Evolutionary conservation across 192 early-diverging fungal species (phyloP).

Genomic region (Nowakowskiella sp.): DNA sequence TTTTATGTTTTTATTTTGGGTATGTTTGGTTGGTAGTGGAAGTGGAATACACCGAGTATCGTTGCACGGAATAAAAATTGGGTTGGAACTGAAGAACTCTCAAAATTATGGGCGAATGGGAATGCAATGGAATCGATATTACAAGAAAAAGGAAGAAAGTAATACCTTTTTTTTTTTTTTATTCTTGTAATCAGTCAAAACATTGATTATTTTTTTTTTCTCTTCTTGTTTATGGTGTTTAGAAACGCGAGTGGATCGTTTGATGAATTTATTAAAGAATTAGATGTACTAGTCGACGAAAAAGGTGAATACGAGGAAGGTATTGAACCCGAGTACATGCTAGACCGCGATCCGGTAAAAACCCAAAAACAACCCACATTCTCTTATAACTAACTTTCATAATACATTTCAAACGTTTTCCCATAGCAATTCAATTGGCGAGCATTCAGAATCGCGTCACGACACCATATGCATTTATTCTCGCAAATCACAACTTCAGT

Average conservation of each 20-base stretch:
- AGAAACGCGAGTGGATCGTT: constrained; percentile 9
- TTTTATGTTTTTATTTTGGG: constrained; percentile 12
- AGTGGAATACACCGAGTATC: too few species aligned
- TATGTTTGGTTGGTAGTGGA: too few species aligned
- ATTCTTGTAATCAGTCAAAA: background rate
- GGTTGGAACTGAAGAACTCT: constrained; percentile 33
- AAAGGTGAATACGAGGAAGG: constrained; percentile 24
- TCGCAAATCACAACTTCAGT: too few species aligned
- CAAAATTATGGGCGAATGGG: constrained; percentile 20
- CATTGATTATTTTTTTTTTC: constrained; percentile 7
- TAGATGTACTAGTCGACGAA: constrained; percentile 33
- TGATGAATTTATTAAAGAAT: constrained; percentile 24
- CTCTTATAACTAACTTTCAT: background rate
- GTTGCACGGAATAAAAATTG: too few species aligned
- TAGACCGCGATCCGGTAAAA: background rate
- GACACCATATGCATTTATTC: constrained; percentile 39
- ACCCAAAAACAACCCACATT: background rate
- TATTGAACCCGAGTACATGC: background rate
- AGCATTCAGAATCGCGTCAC: constrained; percentile 33
- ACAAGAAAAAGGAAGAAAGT: constrained; percentile 15
- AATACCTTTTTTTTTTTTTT: background rate
- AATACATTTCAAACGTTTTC: background rate
- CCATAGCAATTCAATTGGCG: constrained; percentile 35
- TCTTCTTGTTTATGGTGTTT: too few species aligned
- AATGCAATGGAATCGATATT: constrained; percentile 10